Evolutionary conservation across 768 basidiomycete species (phyloP), one percentile per base, ranked within the genome.

Genomic region (Boletellus emodensis): DNA sequence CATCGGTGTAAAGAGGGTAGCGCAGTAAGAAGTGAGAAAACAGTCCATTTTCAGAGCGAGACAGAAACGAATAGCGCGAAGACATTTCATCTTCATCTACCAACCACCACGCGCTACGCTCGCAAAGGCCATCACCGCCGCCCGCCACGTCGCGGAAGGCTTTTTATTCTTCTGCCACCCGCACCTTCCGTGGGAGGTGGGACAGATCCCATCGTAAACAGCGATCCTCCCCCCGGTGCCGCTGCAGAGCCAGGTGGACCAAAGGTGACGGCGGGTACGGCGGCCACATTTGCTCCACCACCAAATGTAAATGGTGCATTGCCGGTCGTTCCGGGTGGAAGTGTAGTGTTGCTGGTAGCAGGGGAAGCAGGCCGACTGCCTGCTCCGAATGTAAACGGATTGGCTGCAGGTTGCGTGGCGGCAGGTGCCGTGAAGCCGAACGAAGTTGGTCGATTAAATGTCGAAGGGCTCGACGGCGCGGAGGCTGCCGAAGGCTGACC

Each of bases 161-260:
- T 81, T 67, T 80, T 81, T 40, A 83, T 75, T 43, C 72, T 71
- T 40, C 79, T 72, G 17, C 56, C 61, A 46, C 71, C 73, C 34
- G 61, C 52, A 38, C 69, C 71, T 34, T 63, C 48, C 56, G 69
- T 36, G 4, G 73, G 66, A 22, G 75, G 57, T 15, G 83, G 77
- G 2, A 78, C 75, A 41, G 83, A 72, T 28, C 83, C 83, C 46
- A 84, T 83, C 12, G 82, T 84, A 59, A 84, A 84, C 33, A 84
- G 53, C 3, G 68, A 57, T 46, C 52, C 63, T 7, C 69, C 67
- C 30, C 22, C 46, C 2, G 57, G 15, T 2, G 75, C 63, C 10
- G 75, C 61, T 13, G 70, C 68, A 33, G 64, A n/a, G 10, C 72
- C 62, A 2, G 61, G 8, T 5, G 71, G 69, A 58, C 72, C 70